A percentile compares a stretch with the other conserved stretches of the same genome.
phyloP scores from a whole-genome alignment of 257 asterid species.

The Capsicum rhomboideum region DNA sequence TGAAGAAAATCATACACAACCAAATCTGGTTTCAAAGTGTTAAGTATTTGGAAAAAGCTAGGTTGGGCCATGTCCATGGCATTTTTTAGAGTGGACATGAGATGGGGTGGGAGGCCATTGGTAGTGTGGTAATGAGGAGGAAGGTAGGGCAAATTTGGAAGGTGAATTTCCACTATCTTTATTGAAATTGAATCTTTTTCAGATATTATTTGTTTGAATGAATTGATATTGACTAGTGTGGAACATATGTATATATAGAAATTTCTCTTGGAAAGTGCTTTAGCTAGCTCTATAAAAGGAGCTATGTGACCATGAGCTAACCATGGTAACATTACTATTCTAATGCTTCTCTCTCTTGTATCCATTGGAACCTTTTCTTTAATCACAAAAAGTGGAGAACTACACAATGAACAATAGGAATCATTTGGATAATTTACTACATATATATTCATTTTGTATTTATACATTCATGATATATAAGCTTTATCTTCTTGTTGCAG shows the following conservation, averaged over 20 bases:
- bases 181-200: not conserved
- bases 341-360: not conserved
- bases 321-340: slow-evolving; percentile 21
- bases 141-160: slow-evolving; percentile 20
- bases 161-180: slow-evolving; percentile 4
- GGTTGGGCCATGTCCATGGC: slow-evolving; percentile 8
- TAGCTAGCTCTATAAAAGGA: slow-evolving; percentile 20
- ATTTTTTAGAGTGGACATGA: slow-evolving; percentile 8
- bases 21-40: slow-evolving; percentile 8
- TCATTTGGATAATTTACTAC: too few species aligned
- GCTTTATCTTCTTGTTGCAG: not conserved
- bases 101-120: slow-evolving; percentile 23
- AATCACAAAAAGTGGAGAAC: too few species aligned
- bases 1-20: slow-evolving; percentile 17
- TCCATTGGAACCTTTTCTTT: not conserved
- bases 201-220: slow-evolving; percentile 3
- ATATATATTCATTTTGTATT: too few species aligned
- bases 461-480: too few species aligned
- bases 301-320: slow-evolving; percentile 24
- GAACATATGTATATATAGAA: slow-evolving; percentile 19
- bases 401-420: too few species aligned
- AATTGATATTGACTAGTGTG: slow-evolving; percentile 4
- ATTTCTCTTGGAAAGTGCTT: slow-evolving; percentile 2
- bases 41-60: not conserved
- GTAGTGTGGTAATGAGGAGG: slow-evolving; percentile 26